Percentiles rank a stretch among this genome's conserved stretches.
phyloP scores from a whole-genome alignment of 73 alveolate genomes.

The Stentor coeruleus region DNA sequence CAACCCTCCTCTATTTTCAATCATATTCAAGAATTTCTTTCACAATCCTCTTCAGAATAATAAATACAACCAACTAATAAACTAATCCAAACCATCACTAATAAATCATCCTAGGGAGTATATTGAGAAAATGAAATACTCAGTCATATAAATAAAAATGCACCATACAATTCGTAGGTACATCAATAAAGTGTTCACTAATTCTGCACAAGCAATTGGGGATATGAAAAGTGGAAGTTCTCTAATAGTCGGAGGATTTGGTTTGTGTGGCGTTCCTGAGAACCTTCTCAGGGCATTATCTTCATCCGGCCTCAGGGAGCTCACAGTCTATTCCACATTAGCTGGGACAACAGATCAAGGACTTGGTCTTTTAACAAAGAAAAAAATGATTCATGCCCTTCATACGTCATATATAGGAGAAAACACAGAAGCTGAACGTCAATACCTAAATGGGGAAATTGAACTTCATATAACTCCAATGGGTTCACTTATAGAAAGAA shows the following conservation, averaged over 20 bases:
- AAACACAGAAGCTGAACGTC: slow-evolving; percentile 67
- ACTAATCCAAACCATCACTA: too few species aligned
- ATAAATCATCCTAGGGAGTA: too few species aligned
- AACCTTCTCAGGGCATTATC: slow-evolving; percentile 62
- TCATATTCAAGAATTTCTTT: too few species aligned
- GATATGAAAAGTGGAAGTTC: slow-evolving; percentile 65
- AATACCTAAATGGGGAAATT: slow-evolving; percentile 61
- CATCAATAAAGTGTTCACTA: neutral
- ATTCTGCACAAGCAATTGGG: slow-evolving; percentile 36
- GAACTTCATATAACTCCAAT: slow-evolving; percentile 88
- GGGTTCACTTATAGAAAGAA: slow-evolving; percentile 77
- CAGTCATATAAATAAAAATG: too few species aligned
- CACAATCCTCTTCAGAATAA: too few species aligned
- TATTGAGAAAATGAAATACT: too few species aligned
- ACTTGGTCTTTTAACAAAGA: slow-evolving; percentile 28
- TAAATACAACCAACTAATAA: too few species aligned
- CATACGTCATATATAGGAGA: slow-evolving; percentile 70
- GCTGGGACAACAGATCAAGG: slow-evolving; percentile 59
- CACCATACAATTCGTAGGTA: too few species aligned
- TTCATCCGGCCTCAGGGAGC: slow-evolving; percentile 49
- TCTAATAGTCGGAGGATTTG: slow-evolving; percentile 78
- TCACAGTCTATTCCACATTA: slow-evolving; percentile 68
- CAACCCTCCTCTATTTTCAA: too few species aligned
- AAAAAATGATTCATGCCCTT: slow-evolving; percentile 11
- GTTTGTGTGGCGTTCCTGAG: slow-evolving; percentile 88